A percentile compares a stretch with the other conserved stretches of the same genome.
These are phyloP conservation scores for Ascochyta fabae DNA, from an alignment of 2,329 filamentous ascomycete genomes.

Conservation along the genomic window DNA sequence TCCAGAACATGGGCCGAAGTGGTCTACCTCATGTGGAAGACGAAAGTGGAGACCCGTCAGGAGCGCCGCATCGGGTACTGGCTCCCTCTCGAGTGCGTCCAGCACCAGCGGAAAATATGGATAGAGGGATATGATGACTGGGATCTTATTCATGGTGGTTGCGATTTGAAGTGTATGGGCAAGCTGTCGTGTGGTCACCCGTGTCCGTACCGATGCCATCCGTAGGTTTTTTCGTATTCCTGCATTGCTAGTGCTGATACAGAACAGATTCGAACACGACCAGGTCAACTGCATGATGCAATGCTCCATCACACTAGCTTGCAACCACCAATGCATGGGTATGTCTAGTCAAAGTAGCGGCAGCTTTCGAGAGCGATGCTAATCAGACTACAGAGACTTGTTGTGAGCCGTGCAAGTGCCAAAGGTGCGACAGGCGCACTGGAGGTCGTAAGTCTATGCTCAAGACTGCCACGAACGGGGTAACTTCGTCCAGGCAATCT, in stretches of 20 bases:
- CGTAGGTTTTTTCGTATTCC: slow-evolving; percentile 22
- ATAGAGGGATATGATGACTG: slow-evolving; percentile 52
- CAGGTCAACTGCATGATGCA: slow-evolving; percentile 44
- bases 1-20: slow-evolving; percentile 62
- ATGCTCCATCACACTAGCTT: slow-evolving; percentile 22
- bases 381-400: slow-evolving; percentile 24
- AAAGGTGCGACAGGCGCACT: slow-evolving; percentile 32
- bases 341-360: background rate
- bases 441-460: slow-evolving; percentile 35
- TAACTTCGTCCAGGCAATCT: background rate
- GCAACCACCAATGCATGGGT: slow-evolving; percentile 41
- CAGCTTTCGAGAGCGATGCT: background rate
- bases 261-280: slow-evolving; percentile 32
- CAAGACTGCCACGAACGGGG: slow-evolving; percentile 23
- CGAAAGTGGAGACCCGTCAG: slow-evolving; percentile 30
- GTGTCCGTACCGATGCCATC: slow-evolving; percentile 45
- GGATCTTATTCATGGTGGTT: slow-evolving; percentile 40
- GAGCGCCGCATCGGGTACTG: slow-evolving; percentile 54
- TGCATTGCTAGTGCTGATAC: slow-evolving; percentile 1
- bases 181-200: slow-evolving; percentile 42
- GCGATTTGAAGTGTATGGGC: slow-evolving; percentile 35
- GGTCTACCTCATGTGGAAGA: slow-evolving; percentile 55
- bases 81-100: slow-evolving; percentile 69
- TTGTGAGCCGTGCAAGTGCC: slow-evolving; percentile 40
- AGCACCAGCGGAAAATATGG: slow-evolving; percentile 61